Percentiles rank a stretch among this genome's conserved stretches.
phyloP scores from a whole-genome alignment of 2,329 filamentous ascomycete genomes.

The Didymella keratinophila region DNA sequence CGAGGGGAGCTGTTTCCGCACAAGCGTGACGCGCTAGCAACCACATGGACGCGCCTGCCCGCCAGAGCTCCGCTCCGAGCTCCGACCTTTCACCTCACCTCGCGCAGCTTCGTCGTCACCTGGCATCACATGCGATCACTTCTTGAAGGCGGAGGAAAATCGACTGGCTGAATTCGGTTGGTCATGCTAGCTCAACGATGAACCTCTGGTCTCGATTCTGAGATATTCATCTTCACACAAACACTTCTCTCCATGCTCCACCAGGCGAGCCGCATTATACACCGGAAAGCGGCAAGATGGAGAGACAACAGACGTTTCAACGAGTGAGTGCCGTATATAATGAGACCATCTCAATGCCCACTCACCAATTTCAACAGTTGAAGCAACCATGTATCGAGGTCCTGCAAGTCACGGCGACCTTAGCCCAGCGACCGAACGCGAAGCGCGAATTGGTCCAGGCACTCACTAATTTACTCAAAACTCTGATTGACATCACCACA shows the following conservation, averaged over 20 bases:
- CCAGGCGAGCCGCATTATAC: background rate
- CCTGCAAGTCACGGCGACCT: constrained; percentile 61
- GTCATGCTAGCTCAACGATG: background rate
- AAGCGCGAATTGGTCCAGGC: constrained; percentile 58
- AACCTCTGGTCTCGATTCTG: background rate
- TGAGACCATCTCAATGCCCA: constrained; percentile 2
- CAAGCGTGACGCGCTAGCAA: constrained; percentile 23
- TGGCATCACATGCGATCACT: background rate
- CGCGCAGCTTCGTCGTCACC: background rate
- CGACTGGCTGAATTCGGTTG: background rate
- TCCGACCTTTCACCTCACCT: constrained; percentile 5
- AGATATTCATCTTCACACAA: background rate
- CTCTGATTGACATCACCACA: constrained; percentile 47
- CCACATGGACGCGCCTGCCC: constrained; percentile 27
- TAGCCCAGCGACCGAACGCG: constrained; percentile 57
- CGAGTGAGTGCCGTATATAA: constrained; percentile 30
- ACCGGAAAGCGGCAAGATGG: constrained; percentile 33
- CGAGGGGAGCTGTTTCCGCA: constrained; percentile 16
- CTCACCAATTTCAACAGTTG: constrained; percentile 52
- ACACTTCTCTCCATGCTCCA: background rate
- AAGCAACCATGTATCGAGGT: constrained; percentile 67
- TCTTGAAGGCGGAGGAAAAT: background rate
- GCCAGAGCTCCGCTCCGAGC: constrained; percentile 6
- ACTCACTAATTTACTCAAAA: constrained; percentile 56
- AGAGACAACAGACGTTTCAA: constrained; percentile 53